Base-by-base conservation (phyloP, 2,329 filamentous ascomycete species). In the Colletotrichum godetiae region DNA sequence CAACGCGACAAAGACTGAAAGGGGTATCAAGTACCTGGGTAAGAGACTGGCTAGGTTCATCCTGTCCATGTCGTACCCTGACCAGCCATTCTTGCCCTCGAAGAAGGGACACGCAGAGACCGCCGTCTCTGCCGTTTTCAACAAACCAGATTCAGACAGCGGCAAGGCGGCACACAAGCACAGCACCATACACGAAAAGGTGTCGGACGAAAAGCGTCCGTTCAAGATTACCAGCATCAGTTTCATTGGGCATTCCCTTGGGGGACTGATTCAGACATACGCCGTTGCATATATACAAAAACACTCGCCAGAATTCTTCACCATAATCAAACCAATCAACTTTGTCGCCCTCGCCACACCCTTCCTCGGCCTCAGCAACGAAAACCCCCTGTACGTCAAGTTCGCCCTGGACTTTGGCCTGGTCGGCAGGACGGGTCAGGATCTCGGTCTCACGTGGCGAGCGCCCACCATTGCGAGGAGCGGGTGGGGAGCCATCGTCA, bases 211-310 rank as follows among this genome's bases (percentile, higher is more conserved):
- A 75, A 83, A 74, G 75, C 86, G 92, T 3, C 88, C 92, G 2
- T 98, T 97, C 82, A 92, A 91, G 76, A 95, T 97, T 78, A 97
- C 95, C 12, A 97, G 95, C 81, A 98, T 98, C 81, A 98, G 95
- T 79, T 98, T 98, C 80, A 90, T 98, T 69, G 95, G 92, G 0
- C 96, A 98, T 83, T 98, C 95, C 0, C 89, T 98, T 0, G 96
- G 96, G 33, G 96, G 96, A 0, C 86, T 97, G 22, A 89, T 98
- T 19, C 96, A 98, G 81, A 97, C 94, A 0, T 98, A 98, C 80
- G 96, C 96, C 2, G 92, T 98, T 71, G 96, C 95, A 10, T 98
- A 98, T 81, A 97, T 98, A 58, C 94, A 98, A 78, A 98, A 98
- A 80, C 95, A 98, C 81, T 97, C 95, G 0, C 96, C 96, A 1